Conservation (phyloP, 768 basidiomycete genomes). For the Fibroporia radiculosa region DNA sequence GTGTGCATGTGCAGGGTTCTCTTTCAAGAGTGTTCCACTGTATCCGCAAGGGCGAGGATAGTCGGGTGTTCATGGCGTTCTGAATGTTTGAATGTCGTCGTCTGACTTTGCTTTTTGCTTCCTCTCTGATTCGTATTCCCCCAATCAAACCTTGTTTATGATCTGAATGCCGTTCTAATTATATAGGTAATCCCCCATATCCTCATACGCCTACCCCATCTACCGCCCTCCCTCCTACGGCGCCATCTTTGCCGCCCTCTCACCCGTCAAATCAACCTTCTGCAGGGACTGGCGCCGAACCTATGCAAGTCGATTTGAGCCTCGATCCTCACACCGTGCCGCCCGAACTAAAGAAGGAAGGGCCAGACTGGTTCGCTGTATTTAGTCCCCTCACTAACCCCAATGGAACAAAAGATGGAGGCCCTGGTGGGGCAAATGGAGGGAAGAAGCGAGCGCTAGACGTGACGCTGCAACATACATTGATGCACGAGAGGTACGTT, state of each 20-base stretch:
- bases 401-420: not conserved
- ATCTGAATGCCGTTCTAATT: too few species aligned
- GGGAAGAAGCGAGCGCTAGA: slow-evolving; percentile 60
- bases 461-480: slow-evolving; percentile 72
- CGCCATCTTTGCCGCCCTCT: slow-evolving; percentile 8
- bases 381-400: slow-evolving; percentile 54
- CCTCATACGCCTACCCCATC: slow-evolving; percentile 12
- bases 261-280: slow-evolving; percentile 1
- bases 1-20: not conserved
- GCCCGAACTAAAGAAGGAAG: slow-evolving; percentile 61
- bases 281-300: slow-evolving; percentile 1
- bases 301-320: slow-evolving; percentile 14
- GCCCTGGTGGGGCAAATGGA: slow-evolving; percentile 9
- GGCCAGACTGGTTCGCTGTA: slow-evolving; percentile 82
- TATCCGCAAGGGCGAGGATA: not conserved
- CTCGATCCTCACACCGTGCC: slow-evolving; percentile 38
- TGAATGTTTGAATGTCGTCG: not conserved
- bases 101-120: not conserved
- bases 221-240: not conserved
- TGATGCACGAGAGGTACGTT: slow-evolving; percentile 86
- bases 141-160: too few species aligned
- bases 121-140: not conserved
- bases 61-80: not conserved
- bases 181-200: slow-evolving; percentile 13
- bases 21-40: not conserved